A percentile compares a stretch with the other conserved stretches of the same genome.
Evolutionary conservation across 2,329 filamentous ascomycete genomes (phyloP).

Genomic region (Ceratocystiopsis sp.): DNA sequence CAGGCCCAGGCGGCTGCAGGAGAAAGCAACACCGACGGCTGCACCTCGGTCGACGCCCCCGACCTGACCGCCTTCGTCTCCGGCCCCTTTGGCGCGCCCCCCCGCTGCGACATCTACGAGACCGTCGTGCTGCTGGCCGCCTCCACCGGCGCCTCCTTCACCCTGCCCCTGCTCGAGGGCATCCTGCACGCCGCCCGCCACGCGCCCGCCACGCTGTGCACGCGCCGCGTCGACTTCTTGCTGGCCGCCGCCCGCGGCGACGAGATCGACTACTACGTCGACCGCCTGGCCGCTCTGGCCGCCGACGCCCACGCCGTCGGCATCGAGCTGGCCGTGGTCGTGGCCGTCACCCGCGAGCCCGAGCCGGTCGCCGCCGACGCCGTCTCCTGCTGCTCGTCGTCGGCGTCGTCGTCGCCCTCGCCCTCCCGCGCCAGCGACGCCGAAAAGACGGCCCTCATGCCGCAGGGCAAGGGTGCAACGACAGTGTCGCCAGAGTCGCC

Average conservation of each 20-base stretch:
- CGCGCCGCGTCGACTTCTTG: conserved; percentile 34
- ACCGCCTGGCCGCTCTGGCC: conserved; percentile 29
- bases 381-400: too few relatives aligned
- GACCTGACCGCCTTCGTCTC: conserved; percentile 29
- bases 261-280: conserved; percentile 38
- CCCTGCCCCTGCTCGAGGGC: conserved; percentile 40
- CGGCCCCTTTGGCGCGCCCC: conserved; percentile 39
- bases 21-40: conserved; percentile 9
- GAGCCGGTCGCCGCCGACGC: neutral
- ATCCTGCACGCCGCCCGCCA: conserved; percentile 27
- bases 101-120: conserved; percentile 40
- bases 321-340: conserved; percentile 32
- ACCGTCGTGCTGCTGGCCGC: conserved; percentile 42
- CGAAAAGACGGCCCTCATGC: neutral
- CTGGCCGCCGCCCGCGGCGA: conserved; percentile 32
- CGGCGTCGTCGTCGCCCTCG: too few relatives aligned
- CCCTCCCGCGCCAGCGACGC: neutral
- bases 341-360: conserved; percentile 31
- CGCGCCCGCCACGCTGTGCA: conserved; percentile 25
- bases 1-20: neutral
- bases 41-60: conserved; percentile 13
- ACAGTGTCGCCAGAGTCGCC: too few relatives aligned
- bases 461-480: too few relatives aligned
- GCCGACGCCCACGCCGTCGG: conserved; percentile 24
- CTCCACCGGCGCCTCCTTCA: conserved; percentile 46